Evolutionary conservation across 2,329 filamentous ascomycete species (phyloP).

Genomic region (Colletotrichum shisoi): DNA sequence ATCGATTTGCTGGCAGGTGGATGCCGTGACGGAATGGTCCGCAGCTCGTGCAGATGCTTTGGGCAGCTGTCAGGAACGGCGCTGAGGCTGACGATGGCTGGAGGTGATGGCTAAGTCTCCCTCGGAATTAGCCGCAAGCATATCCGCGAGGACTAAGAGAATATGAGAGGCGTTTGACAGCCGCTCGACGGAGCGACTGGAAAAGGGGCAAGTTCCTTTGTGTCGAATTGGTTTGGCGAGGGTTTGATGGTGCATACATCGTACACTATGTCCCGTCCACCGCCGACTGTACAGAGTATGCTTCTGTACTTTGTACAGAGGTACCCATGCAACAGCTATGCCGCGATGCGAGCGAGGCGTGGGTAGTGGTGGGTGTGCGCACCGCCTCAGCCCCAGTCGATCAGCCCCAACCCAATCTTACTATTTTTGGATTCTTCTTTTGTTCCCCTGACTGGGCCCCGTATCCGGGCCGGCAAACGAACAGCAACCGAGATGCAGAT

Average conservation of each 20-base stretch:
- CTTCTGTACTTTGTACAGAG: not conserved
- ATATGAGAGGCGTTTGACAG: slow-evolving; percentile 2
- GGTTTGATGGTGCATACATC: not conserved
- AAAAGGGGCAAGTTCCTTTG: slow-evolving; percentile 5
- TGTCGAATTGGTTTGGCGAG: slow-evolving; percentile 8
- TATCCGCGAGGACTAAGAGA: not conserved
- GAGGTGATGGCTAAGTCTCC: slow-evolving; percentile 14
- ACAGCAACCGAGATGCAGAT: slow-evolving; percentile 11
- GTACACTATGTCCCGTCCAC: slow-evolving; percentile 5
- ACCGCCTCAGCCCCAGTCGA: slow-evolving; percentile 39
- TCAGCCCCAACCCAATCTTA: slow-evolving; percentile 40
- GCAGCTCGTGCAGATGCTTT: not conserved
- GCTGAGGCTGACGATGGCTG: slow-evolving; percentile 27
- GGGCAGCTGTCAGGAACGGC: slow-evolving; percentile 3
- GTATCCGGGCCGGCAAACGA: slow-evolving; percentile 24
- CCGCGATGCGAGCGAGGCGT: slow-evolving; percentile 25
- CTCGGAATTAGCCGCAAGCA: slow-evolving; percentile 31
- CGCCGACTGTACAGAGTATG: slow-evolving; percentile 1
- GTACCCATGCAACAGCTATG: not conserved
- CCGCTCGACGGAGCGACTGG: not conserved
- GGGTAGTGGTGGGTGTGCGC: slow-evolving; percentile 29
- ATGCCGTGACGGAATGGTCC: not conserved
- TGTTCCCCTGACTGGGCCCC: slow-evolving; percentile 28
- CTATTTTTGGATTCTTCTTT: slow-evolving; percentile 35
- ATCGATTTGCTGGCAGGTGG: slow-evolving; percentile 14